These are phyloP conservation scores for Fusarium drepaniforme DNA, from an alignment of 2,329 filamentous ascomycete genomes.

Conservation along the genomic window DNA sequence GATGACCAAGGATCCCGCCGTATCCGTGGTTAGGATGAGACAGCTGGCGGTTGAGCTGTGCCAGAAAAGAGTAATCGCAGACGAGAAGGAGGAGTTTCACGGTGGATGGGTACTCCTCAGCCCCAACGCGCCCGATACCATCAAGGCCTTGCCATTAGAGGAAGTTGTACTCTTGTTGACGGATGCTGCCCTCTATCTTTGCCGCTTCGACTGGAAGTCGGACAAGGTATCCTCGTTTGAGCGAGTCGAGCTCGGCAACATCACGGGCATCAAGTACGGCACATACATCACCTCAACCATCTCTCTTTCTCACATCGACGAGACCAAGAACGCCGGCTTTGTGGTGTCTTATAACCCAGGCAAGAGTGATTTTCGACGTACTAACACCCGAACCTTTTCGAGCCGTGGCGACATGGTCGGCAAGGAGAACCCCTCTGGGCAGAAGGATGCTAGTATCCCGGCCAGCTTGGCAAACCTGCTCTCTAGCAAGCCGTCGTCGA, in stretches of 20 bases:
- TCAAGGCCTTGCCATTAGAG: slow-evolving; percentile 81
- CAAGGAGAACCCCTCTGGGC: slow-evolving; percentile 36
- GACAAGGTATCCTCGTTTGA: slow-evolving; percentile 97
- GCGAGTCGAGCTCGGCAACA: slow-evolving; percentile 80
- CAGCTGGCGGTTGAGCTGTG: slow-evolving; percentile 92
- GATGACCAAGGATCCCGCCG: slow-evolving; percentile 91
- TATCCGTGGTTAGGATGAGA: slow-evolving; percentile 86
- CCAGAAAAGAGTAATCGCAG: slow-evolving; percentile 85
- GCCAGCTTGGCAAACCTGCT: slow-evolving; percentile 58
- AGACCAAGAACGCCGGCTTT: slow-evolving; percentile 85
- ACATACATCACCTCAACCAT: slow-evolving; percentile 93
- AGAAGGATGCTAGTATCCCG: slow-evolving; percentile 43
- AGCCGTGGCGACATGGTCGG: slow-evolving; percentile 55
- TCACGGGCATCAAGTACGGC: slow-evolving; percentile 81
- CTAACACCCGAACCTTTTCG: slow-evolving; percentile 87
- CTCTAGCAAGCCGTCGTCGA: slow-evolving; percentile 48
- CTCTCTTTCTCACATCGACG: slow-evolving; percentile 81
- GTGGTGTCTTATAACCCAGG: slow-evolving; percentile 82
- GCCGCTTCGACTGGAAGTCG: slow-evolving; percentile 92
- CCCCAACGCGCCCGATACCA: slow-evolving; percentile 77
- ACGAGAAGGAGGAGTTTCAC: slow-evolving; percentile 86
- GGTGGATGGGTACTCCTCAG: slow-evolving; percentile 91
- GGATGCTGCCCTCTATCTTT: slow-evolving; percentile 86
- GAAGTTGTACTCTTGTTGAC: slow-evolving; percentile 91
- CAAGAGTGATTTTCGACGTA: slow-evolving; percentile 77